Evolutionary conservation across 495 filamentous ascomycete genomes (phyloP).

Genomic region (Geoglossum glabrum): DNA sequence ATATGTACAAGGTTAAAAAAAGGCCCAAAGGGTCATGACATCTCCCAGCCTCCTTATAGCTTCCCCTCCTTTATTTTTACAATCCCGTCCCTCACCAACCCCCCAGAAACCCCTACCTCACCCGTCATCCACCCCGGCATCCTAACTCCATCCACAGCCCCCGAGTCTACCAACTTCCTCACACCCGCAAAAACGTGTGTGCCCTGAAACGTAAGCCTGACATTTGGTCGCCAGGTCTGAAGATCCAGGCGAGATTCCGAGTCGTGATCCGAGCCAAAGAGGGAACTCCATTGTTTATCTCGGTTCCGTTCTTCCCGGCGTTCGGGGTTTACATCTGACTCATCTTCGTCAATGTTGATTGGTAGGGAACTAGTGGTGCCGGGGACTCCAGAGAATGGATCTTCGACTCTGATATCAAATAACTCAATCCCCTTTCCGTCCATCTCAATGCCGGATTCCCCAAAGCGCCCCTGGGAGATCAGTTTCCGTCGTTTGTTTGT

Average conservation of each 20-base stretch:
- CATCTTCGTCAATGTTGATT: not conserved
- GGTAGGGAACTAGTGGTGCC: not conserved
- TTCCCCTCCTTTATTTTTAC: slow-evolving; percentile 14
- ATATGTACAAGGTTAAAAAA: not conserved
- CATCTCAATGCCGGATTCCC: slow-evolving; percentile 22
- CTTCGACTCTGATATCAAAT: slow-evolving; percentile 37
- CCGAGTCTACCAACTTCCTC: slow-evolving; percentile 50
- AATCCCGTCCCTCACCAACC: slow-evolving; percentile 40
- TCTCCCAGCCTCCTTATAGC: not conserved
- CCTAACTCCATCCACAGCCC: slow-evolving; percentile 46
- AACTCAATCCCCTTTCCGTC: slow-evolving; percentile 40
- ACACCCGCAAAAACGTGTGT: slow-evolving; percentile 66
- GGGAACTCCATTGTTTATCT: not conserved
- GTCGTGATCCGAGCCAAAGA: not conserved
- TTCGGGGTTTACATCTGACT: not conserved
- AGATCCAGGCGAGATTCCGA: not conserved
- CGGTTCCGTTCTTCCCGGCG: not conserved
- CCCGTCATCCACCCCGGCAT: slow-evolving; percentile 91
- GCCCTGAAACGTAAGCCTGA: slow-evolving; percentile 51
- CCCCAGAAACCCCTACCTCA: slow-evolving; percentile 58
- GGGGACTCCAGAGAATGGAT: slow-evolving; percentile 23
- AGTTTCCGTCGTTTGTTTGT: slow-evolving; percentile 21
- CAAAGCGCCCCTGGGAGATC: slow-evolving; percentile 36
- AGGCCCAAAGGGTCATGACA: not conserved
- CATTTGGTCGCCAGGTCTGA: slow-evolving; percentile 28